phyloP scores from a whole-genome alignment of 169 alveolate species.

The Plasmodium cynomolgi region DNA sequence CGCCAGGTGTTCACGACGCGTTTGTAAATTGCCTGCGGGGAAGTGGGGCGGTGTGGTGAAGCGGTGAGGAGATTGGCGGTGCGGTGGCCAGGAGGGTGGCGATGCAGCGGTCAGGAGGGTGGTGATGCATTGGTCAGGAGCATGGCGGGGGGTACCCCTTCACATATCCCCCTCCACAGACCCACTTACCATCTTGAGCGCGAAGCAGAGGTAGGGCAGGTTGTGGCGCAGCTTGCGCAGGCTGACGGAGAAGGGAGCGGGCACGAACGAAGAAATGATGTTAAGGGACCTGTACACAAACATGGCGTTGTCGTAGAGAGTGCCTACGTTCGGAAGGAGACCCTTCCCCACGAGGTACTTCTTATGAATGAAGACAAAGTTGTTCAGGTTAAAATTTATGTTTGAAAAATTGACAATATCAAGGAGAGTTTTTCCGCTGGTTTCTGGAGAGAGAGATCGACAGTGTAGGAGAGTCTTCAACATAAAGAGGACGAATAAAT shows the following conservation, averaged over 20 bases:
- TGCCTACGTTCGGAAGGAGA: neutral
- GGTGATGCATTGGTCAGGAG: too few relatives aligned
- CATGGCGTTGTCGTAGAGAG: constrained; percentile 23
- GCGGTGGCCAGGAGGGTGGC: too few relatives aligned
- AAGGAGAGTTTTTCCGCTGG: constrained; percentile 6
- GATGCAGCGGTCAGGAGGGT: too few relatives aligned
- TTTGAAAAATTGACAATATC: constrained; percentile 31
- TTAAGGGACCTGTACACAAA: constrained; percentile 20
- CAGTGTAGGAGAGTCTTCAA: neutral
- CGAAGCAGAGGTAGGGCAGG: constrained; percentile 33
- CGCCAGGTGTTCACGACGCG: constrained; percentile 30
- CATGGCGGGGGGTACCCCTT: neutral
- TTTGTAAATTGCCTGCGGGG: constrained; percentile 29
- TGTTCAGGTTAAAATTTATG: constrained; percentile 31
- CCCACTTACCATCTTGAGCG: constrained; percentile 32
- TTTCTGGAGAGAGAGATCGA: neutral
- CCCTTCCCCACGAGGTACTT: constrained; percentile 19
- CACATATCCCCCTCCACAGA: neutral
- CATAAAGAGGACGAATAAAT: constrained; percentile 6
- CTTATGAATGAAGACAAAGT: constrained; percentile 33
- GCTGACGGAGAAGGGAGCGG: constrained; percentile 12
- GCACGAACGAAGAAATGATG: constrained; percentile 33
- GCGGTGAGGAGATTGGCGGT: neutral
- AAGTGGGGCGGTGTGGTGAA: neutral
- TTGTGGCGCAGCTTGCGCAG: constrained; percentile 9